Evolutionary conservation across 139 green algal species (phyloP).

Genomic region (Desmodesmus armatus): DNA sequence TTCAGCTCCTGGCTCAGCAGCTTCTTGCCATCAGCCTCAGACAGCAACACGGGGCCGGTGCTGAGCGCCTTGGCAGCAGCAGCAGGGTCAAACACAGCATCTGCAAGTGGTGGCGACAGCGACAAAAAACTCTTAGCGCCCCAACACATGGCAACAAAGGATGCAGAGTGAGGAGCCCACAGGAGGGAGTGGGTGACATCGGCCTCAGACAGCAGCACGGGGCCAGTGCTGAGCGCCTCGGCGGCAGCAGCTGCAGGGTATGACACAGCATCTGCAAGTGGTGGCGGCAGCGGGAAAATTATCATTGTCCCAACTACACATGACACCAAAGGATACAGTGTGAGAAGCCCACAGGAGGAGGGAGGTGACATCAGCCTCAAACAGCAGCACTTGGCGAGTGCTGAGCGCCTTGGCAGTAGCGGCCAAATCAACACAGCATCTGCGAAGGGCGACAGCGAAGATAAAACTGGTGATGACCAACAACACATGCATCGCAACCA

Average conservation of each 20-base stretch:
- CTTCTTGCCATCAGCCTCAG: conserved; percentile 51
- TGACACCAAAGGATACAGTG: too few relatives aligned
- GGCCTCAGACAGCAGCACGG: conserved; percentile 56
- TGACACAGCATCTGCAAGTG: not conserved
- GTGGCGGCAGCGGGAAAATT: too few relatives aligned
- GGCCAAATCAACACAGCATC: too few relatives aligned
- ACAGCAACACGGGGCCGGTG: conserved; percentile 56
- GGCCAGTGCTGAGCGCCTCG: conserved; percentile 54
- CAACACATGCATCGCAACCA: not conserved
- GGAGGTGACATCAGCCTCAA: conserved; percentile 53
- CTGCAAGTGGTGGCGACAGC: not conserved
- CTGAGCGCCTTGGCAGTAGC: too few relatives aligned
- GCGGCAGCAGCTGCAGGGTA: not conserved
- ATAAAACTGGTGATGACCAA: too few relatives aligned
- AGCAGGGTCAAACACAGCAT: not conserved
- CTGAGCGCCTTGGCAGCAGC: conserved; percentile 38
- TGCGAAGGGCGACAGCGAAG: too few relatives aligned
- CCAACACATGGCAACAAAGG: too few relatives aligned
- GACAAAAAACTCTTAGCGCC: too few relatives aligned
- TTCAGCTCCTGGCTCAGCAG: conserved; percentile 56
- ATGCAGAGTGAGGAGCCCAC: too few relatives aligned
- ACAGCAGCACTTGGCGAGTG: conserved; percentile 57
- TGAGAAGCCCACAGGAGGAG: too few relatives aligned
- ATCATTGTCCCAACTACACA: too few relatives aligned
- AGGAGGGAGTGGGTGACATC: too few relatives aligned